Evolutionary conservation across 805 yeast genomes (phyloP), one percentile per base, ranked within the genome.

Genomic region (Metschnikowia borealis): DNA sequence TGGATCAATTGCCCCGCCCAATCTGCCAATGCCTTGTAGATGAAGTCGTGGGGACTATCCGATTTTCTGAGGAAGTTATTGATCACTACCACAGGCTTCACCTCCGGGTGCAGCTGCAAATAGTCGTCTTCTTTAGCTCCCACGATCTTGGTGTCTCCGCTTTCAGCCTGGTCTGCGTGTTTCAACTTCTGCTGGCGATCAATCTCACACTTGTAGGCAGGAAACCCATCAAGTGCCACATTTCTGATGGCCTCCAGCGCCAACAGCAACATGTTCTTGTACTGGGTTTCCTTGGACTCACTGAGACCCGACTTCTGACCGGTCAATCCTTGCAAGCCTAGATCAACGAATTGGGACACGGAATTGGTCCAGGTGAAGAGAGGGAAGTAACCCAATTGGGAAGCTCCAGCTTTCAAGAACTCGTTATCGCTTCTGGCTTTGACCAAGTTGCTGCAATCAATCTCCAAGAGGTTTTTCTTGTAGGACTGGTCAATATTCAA

Each of bases 281-380:
- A 79, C 63, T 89, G 96, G 0, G 85, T 69, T 58, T 91, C 97
- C 54, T 84, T 84, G 2, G 88, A 72, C 63, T 91, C 97, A 31
- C 91, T 81, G 44, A 91, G 72, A 1, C 97, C 97, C 3, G 96
- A 86, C 62, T 90, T 91, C 64, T 90, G 97, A 1, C 98, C 99
- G 0, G 96, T 89, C 38, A 92, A 65, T 50, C 97, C 92, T 63
- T 89, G 96, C 17, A 87, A 86, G 48, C 84, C 89, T 60, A 94
- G 74, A 68, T 94, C 99, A 43, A 89, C 70, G 52, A 90, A 83
- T 51, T 83, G 81, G 0, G 96, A 82, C 11, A 91, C 70, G 2
- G 86, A 80, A 64, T 89, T 89, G 53, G 91, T 70, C 96, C 97
- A 92, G 20, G 97, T 87, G 65, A 94, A 94, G 5, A 89, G 84